These are phyloP conservation scores for Cynanchum wilfordii DNA, from an alignment of 257 asterid species.

Conservation along the genomic window DNA sequence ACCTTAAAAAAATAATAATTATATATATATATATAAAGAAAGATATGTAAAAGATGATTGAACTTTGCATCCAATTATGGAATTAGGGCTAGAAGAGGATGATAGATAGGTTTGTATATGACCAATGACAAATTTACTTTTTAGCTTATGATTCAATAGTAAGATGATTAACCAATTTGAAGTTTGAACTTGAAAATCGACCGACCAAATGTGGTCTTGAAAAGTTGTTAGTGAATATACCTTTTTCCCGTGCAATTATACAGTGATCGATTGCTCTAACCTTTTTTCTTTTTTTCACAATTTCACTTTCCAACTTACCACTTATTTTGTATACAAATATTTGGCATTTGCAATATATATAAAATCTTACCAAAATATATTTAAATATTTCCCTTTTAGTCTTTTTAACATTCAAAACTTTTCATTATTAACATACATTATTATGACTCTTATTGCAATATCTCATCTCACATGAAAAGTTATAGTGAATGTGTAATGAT, in stretches of 20 bases:
- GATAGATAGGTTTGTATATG: not conserved
- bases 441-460: too few species aligned
- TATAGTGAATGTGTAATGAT: too few species aligned
- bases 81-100: not conserved
- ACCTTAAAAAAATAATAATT: too few species aligned
- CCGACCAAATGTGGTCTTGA: not conserved
- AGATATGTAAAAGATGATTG: not conserved
- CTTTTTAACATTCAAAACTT: too few species aligned
- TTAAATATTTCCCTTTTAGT: too few species aligned
- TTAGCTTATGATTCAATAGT: not conserved
- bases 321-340: too few species aligned
- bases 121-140: not conserved
- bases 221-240: conserved; percentile 3
- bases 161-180: not conserved
- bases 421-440: too few species aligned
- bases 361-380: too few species aligned
- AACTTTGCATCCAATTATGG: not conserved
- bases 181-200: not conserved
- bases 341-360: too few species aligned
- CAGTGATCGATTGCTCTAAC: not conserved
- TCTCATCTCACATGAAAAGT: too few species aligned
- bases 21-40: too few species aligned
- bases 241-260: not conserved
- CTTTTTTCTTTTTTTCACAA: not conserved
- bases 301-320: not conserved